Evolutionary conservation across 805 yeast species (phyloP), one percentile per base, ranked within the genome.

Genomic region (Metschnikowia cerradonensis): DNA sequence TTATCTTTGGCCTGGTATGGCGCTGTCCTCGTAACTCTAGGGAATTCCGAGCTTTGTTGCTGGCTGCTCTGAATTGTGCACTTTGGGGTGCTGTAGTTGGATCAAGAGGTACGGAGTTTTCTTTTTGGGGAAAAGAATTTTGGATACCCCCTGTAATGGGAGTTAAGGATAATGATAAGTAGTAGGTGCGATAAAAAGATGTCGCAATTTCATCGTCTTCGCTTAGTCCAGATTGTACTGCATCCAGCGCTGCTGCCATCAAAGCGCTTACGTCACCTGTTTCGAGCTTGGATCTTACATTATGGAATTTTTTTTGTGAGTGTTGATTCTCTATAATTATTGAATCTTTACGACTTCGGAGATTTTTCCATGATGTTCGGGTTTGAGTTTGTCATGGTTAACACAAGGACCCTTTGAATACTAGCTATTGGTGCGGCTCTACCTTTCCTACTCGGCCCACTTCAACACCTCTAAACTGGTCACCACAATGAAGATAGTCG

Each of bases 401-500:
- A 35, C 11, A 34, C 15, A 15, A 20, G 8, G 7, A 37, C 23
- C 10, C 26, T 17, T 19, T 37, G 6, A 26, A 30, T 26, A 17
- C 33, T 40, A 15, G 34, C 43, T 30, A 40, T 10, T 11, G 15
- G 30, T 36, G 20, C 23, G 26, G 30, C 15, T 23, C 15, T 6
- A 20, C 11, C 17, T 17, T 37, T 22, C 17, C 31, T 31, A 37
- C 19, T 40, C 39, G 6, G 75, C 76, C 84, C 85, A 82, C 26
- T 79, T 74, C 48, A 82, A 66, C 7, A 81, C 86, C 58, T 78
- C 76, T 60, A 87, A 77, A 40, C 89, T 81, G 6, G 82, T 75
- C 22, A 84, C 86, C 30, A 87, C 92, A 49, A 85, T 83, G 39
- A 79, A 67, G 33, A 87, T 87, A 30, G 92, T 85, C 3, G 87